Evolutionary conservation across 306 rosid species (phyloP).

Genomic region (Prinsepia uniflora): DNA sequence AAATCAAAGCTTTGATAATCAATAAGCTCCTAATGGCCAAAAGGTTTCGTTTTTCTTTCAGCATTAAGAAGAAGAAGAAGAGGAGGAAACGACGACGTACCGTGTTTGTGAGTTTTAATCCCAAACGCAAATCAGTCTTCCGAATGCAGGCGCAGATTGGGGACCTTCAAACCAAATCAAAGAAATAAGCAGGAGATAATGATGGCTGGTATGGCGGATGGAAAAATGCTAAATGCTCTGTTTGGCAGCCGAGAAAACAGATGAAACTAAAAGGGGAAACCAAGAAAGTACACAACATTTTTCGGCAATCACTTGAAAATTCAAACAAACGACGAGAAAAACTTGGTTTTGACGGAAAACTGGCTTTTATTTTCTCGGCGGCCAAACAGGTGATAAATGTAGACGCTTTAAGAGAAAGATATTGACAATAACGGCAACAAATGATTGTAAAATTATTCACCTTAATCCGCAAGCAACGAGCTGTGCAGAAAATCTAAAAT

Average conservation of each 20-base stretch:
- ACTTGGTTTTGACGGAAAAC: constrained; percentile 1
- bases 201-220: constrained; percentile 3
- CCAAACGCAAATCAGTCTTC: background rate
- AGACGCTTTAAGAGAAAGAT: background rate
- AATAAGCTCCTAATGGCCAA: background rate
- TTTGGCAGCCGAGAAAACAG: constrained; percentile 25
- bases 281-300: background rate
- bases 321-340: constrained; percentile 5
- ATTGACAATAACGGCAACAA: background rate
- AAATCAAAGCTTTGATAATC: background rate
- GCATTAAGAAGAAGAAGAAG: constrained; percentile 3
- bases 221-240: constrained; percentile 15
- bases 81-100: constrained; percentile 19
- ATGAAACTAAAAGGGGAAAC: background rate
- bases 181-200: background rate
- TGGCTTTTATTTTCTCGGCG: constrained; percentile 21
- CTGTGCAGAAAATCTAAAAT: background rate
- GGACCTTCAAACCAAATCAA: constrained; percentile 4
- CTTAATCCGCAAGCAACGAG: constrained; percentile 15
- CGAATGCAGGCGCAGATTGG: constrained; percentile 14
- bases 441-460: constrained; percentile 4
- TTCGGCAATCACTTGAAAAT: background rate
- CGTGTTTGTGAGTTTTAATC: background rate
- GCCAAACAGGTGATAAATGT: constrained; percentile 29
- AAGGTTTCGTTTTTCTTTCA: constrained; percentile 3